Evolutionary conservation across 2,329 filamentous ascomycete genomes (phyloP).

Genomic region (Colletotrichum aenigma): DNA sequence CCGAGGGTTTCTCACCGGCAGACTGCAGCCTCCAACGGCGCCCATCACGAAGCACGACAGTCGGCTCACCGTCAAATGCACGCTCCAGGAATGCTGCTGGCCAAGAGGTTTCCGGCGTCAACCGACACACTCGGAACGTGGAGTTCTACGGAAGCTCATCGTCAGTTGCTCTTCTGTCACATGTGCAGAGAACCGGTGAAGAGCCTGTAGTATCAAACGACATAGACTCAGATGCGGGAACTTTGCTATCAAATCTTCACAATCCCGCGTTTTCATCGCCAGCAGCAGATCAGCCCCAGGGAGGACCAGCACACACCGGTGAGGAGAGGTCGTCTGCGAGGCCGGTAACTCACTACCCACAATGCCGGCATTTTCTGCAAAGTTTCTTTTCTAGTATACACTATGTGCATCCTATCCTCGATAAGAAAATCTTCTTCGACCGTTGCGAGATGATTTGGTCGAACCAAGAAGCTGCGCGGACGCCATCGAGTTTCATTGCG

Average conservation of each 20-base stretch:
- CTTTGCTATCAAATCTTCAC: constrained; percentile 48
- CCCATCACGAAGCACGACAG: background rate
- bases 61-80: constrained; percentile 22
- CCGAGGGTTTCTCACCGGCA: background rate
- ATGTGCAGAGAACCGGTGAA: constrained; percentile 36
- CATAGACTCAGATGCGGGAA: constrained; percentile 30
- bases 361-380: constrained; percentile 49
- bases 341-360: constrained; percentile 38
- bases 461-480: constrained; percentile 17
- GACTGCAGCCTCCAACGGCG: background rate
- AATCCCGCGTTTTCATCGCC: constrained; percentile 46
- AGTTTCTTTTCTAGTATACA: constrained; percentile 53
- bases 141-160: constrained; percentile 54
- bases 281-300: background rate
- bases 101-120: constrained; percentile 46
- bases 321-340: background rate
- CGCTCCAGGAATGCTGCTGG: constrained; percentile 30
- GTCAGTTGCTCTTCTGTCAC: constrained; percentile 48
- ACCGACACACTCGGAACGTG: constrained; percentile 47
- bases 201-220: constrained; percentile 18
- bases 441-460: constrained; percentile 49
- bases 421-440: constrained; percentile 46
- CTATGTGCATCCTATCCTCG: constrained; percentile 51
- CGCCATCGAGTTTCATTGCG: constrained; percentile 45
- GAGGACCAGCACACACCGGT: background rate